These are phyloP conservation scores for Microsporum ferrugineum DNA, from an alignment of 2,329 filamentous ascomycete genomes.

Conservation along the genomic window DNA sequence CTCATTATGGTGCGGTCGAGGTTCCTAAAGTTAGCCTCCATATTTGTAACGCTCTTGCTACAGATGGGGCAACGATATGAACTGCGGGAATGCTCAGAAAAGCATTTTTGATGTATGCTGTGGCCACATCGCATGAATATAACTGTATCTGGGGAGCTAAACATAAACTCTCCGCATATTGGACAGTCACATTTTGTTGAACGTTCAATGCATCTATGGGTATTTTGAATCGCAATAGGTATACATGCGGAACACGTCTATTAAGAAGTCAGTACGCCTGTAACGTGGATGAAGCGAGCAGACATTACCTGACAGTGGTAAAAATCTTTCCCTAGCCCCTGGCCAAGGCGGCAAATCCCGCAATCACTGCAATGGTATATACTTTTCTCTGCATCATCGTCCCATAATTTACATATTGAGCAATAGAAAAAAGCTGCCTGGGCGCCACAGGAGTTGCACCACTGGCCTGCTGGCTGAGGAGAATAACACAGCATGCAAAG, in stretches of 20 bases:
- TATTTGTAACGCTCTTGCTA: slow-evolving; percentile 92
- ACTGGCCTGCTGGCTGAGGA: slow-evolving; percentile 68
- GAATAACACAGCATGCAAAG: slow-evolving; percentile 90
- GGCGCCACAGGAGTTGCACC: slow-evolving; percentile 64
- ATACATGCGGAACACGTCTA: slow-evolving; percentile 90
- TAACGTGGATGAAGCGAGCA: background rate
- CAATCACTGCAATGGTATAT: slow-evolving; percentile 97
- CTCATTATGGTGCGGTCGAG: slow-evolving; percentile 74
- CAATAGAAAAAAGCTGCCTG: slow-evolving; percentile 85
- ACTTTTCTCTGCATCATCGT: slow-evolving; percentile 77
- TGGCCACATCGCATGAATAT: slow-evolving; percentile 95
- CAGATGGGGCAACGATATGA: slow-evolving; percentile 96
- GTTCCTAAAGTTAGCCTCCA: slow-evolving; percentile 90
- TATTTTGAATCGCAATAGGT: slow-evolving; percentile 69
- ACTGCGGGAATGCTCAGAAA: slow-evolving; percentile 72
- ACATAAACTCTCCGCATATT: slow-evolving; percentile 94
- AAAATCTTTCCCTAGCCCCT: slow-evolving; percentile 85
- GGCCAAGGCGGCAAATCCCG: slow-evolving; percentile 83
- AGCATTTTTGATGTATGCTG: slow-evolving; percentile 85
- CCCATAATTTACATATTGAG: slow-evolving; percentile 90
- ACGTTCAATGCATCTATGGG: slow-evolving; percentile 87
- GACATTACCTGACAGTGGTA: slow-evolving; percentile 80
- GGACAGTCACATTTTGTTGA: slow-evolving; percentile 93
- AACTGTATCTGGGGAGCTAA: slow-evolving; percentile 76
- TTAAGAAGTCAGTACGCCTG: slow-evolving; percentile 18